Conservation (phyloP, 2,329 filamentous ascomycete genomes). For the Pseudocercospora fuligena region DNA sequence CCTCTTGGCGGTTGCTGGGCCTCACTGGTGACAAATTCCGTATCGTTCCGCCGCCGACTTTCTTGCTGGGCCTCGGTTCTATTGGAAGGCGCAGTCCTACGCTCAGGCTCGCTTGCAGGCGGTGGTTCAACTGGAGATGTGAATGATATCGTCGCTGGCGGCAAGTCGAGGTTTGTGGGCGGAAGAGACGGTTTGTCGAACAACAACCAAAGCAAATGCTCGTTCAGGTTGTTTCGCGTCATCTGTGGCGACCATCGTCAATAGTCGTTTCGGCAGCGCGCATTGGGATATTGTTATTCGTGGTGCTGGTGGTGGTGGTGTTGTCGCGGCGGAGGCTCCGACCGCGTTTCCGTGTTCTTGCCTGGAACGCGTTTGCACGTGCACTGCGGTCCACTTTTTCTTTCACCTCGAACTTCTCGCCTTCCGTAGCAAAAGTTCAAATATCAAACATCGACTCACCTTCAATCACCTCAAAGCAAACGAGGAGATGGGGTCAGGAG, state of each 20-base stretch:
- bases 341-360: neutral
- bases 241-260: conserved; percentile 42
- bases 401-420: neutral
- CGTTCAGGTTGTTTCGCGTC: conserved; percentile 55
- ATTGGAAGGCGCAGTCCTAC: neutral
- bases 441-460: conserved; percentile 2
- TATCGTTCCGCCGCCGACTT: neutral
- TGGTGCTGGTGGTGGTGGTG: neutral
- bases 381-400: neutral
- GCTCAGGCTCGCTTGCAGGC: conserved; percentile 17
- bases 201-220: conserved; percentile 56
- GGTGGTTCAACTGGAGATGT: conserved; percentile 12
- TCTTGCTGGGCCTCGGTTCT: neutral
- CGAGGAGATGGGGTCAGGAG: conserved; percentile 59
- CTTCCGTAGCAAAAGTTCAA: conserved; percentile 17
- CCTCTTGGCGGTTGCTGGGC: neutral
- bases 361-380: conserved; percentile 6
- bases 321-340: conserved; percentile 3
- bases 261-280: neutral
- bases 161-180: conserved; percentile 26
- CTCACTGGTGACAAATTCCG: neutral
- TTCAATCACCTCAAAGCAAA: neutral
- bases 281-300: conserved; percentile 4
- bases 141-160: conserved; percentile 29
- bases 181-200: conserved; percentile 52